phyloP scores from a whole-genome alignment of 495 filamentous ascomycete genomes.

The Parathielavia hyrcaniae region DNA sequence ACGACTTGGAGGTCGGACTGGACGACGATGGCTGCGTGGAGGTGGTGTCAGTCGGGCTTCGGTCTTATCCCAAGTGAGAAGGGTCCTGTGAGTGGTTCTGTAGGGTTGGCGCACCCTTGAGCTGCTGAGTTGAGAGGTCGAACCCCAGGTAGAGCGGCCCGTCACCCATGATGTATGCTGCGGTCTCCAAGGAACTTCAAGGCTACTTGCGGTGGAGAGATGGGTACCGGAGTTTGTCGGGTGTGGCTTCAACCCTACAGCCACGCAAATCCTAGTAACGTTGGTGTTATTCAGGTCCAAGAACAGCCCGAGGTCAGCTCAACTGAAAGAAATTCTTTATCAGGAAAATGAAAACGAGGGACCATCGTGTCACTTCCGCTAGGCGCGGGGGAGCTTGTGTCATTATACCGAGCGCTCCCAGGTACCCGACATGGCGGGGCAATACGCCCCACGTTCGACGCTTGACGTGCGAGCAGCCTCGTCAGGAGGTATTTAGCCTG shows the following conservation, averaged over 20 bases:
- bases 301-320: neutral
- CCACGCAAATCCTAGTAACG: neutral
- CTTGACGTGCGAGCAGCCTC: constrained; percentile 21
- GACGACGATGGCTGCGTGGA: constrained; percentile 60
- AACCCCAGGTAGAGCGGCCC: constrained; percentile 81
- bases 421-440: constrained; percentile 12
- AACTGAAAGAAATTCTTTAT: neutral
- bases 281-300: neutral
- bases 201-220: neutral
- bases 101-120: constrained; percentile 59
- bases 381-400: constrained; percentile 14
- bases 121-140: constrained; percentile 92
- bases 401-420: constrained; percentile 9
- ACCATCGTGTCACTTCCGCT: neutral
- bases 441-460: constrained; percentile 1
- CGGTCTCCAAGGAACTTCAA: neutral
- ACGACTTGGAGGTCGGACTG: constrained; percentile 70
- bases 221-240: too few relatives aligned
- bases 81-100: constrained; percentile 3
- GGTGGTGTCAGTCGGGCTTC: neutral
- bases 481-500: constrained; percentile 28
- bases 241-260: neutral
- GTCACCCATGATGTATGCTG: constrained; percentile 27
- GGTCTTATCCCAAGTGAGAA: neutral
- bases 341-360: neutral